Evolutionary conservation across 805 yeast genomes (phyloP).

Genomic region (Pichia paraexigua): DNA sequence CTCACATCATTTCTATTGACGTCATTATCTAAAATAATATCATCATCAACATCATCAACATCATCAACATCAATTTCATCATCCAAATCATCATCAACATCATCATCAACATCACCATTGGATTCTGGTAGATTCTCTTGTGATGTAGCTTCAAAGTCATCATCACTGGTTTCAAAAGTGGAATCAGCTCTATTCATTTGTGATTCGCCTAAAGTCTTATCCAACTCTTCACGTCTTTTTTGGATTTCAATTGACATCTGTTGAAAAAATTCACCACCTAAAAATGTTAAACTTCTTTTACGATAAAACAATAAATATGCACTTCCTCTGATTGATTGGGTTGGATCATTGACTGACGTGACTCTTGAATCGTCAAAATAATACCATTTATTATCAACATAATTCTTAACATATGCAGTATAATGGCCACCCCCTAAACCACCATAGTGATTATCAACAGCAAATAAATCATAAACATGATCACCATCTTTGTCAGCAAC

Average conservation of each 20-base stretch:
- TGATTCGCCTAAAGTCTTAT: conserved; percentile 1
- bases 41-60: not conserved
- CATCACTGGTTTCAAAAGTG: conserved; percentile 1
- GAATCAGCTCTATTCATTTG: not conserved
- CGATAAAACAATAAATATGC: conserved; percentile 86
- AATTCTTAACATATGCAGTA: conserved; percentile 81
- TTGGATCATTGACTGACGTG: conserved; percentile 44
- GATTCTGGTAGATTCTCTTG: not conserved
- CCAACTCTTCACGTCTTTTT: conserved; percentile 11
- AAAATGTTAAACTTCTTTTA: conserved; percentile 33
- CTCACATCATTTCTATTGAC: not conserved
- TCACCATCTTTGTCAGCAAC: conserved; percentile 34
- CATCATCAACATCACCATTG: not conserved
- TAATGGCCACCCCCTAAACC: conserved; percentile 98
- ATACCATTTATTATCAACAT: conserved; percentile 74
- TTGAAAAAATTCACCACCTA: conserved; percentile 43
- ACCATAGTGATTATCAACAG: conserved; percentile 93
- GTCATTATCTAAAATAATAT: not conserved
- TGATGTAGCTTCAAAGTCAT: not conserved
- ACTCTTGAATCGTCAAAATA: conserved; percentile 85
- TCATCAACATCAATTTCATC: not conserved
- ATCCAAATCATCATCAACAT: not conserved
- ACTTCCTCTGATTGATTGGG: conserved; percentile 57
- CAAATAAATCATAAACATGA: conserved; percentile 73
- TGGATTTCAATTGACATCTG: conserved; percentile 35